Base-by-base conservation (phyloP, 2,329 filamentous ascomycete species). In the Aureobasidium sp. region DNA sequence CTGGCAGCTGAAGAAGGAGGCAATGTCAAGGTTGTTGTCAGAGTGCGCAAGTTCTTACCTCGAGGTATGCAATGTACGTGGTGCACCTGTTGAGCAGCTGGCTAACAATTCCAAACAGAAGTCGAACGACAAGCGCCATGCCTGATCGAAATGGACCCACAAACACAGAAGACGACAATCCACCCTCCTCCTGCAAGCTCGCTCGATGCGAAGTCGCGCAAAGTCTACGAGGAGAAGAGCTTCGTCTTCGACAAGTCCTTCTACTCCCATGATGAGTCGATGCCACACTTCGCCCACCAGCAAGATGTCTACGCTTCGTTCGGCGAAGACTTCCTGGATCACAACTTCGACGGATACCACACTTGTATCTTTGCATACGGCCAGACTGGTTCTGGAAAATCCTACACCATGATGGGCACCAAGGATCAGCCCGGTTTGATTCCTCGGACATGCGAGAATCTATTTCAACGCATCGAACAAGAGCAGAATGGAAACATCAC, bases 331-430 rank as follows among this genome's bases (percentile, higher is more conserved):
- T 97, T 99, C 68, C 82, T 99, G 65, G 94, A 99, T 75, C 94
- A 99, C 81, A 99, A 99, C 77, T 99, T 99, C 70, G 92, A 97
- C 72, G 94, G 94, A 66, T 99, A 99, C 78, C 93, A 99, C 76
- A 99, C 94, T 0, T 99, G 94, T 75, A 99, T 99, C 68, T 97
- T 99, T 72, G 94, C 94, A 64, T 97, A 99, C 71, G 94, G 94
- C 11, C 94, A 99, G 79, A 99, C 94, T 0, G 94, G 94, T 29
- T 96, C 92, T 0, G 94, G 94, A 57, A 99, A 99, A 79, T 96
- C 90, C 73, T 99, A 97, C 77, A 97, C 94, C 45, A 99, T 87
- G 85, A 99, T 99, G 94, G 94, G 94, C 47, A 86, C 82, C 2
- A 79, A 87, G 6, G 89, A 94, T 34, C 85, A 95, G 67, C 91